Conservation (phyloP, 2,329 filamentous ascomycete species). For the Zelopaecilomyces penicillatus region DNA sequence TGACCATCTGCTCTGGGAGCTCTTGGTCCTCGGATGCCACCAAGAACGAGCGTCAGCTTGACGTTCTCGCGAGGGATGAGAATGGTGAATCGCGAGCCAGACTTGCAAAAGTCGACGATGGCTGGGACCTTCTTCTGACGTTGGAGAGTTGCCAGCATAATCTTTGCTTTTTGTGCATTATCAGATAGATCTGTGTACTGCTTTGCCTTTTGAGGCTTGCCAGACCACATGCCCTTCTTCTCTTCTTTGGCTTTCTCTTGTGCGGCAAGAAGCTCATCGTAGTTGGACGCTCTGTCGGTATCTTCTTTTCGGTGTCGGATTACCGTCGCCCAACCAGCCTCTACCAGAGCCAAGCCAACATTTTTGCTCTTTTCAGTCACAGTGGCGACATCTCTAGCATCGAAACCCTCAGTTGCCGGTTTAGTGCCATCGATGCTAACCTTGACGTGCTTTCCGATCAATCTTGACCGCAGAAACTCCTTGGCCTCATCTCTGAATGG, state of each 20-base stretch:
- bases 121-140: slow-evolving; percentile 88
- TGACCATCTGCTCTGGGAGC: slow-evolving; percentile 68
- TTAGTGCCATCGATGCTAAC: slow-evolving; percentile 85
- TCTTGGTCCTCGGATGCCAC: slow-evolving; percentile 81
- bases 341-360: slow-evolving; percentile 74
- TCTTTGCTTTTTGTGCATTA: slow-evolving; percentile 87
- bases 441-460: slow-evolving; percentile 94
- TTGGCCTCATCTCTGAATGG: slow-evolving; percentile 91
- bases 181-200: slow-evolving; percentile 87
- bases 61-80: slow-evolving; percentile 86
- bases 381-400: slow-evolving; percentile 90
- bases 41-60: slow-evolving; percentile 91
- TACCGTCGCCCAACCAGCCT: slow-evolving; percentile 87
- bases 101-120: slow-evolving; percentile 94
- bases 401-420: slow-evolving; percentile 80
- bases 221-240: slow-evolving; percentile 90
- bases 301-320: slow-evolving; percentile 94
- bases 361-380: slow-evolving; percentile 80
- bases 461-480: slow-evolving; percentile 84
- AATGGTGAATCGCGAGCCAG: slow-evolving; percentile 88
- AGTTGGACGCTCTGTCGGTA: slow-evolving; percentile 85
- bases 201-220: slow-evolving; percentile 76
- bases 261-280: slow-evolving; percentile 76
- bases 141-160: slow-evolving; percentile 78
- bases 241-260: slow-evolving; percentile 78